Percentiles rank a stretch among this genome's conserved stretches.
Evolutionary conservation across 306 rosid genomes (phyloP).

Genomic region (cucumber (Cucumis sativus)): DNA sequence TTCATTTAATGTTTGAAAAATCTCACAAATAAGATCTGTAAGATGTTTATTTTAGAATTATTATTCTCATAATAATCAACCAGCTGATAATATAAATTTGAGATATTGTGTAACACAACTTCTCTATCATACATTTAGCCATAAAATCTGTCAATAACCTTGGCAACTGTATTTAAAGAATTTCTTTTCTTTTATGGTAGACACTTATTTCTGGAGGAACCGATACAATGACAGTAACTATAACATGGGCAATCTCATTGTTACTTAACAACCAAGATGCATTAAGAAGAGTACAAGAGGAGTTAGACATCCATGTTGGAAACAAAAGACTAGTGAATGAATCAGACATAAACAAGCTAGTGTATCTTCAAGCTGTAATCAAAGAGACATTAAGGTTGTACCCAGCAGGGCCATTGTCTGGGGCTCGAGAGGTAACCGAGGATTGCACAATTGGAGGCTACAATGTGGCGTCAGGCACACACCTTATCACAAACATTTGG

Average conservation of each 20-base stretch:
- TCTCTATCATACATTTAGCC: no score
- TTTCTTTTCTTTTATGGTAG: background rate
- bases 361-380: conserved; percentile 21
- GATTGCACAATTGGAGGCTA: conserved; percentile 34
- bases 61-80: no score
- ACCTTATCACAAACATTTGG: conserved; percentile 30
- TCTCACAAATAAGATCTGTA: no score
- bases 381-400: conserved; percentile 24
- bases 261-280: conserved; percentile 22
- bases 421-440: conserved; percentile 17
- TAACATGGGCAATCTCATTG: conserved; percentile 27
- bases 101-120: no score
- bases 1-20: no score
- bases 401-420: conserved; percentile 35
- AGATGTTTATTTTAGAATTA: no score
- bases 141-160: no score
- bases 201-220: conserved; percentile 26
- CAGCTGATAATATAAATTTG: no score
- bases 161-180: no score
- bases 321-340: conserved; percentile 31
- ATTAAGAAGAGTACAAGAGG: conserved; percentile 24
- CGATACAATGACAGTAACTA: conserved; percentile 33
- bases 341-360: conserved; percentile 29
- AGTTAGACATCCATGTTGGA: conserved; percentile 42
- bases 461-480: conserved; percentile 27